Evolutionary conservation across 768 basidiomycete genomes (phyloP).

Genomic region (Porpolomopsis calyptriformis): DNA sequence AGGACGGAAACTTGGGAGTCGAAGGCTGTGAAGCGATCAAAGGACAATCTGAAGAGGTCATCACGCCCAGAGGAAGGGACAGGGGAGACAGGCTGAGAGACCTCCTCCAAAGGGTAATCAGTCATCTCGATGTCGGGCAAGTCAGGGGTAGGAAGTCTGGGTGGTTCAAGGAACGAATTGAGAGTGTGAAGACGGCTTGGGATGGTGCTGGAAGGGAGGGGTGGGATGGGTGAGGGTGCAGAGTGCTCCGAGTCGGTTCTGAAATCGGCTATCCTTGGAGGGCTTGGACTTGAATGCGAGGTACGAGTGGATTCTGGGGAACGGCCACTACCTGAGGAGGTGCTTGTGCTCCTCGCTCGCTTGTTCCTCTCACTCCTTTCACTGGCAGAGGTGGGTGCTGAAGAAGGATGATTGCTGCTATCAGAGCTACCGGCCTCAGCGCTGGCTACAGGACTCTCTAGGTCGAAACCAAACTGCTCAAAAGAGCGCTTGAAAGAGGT

Average conservation of each 20-base stretch:
- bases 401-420: constrained; percentile 13
- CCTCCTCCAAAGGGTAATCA: constrained; percentile 23
- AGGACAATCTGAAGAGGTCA: constrained; percentile 31
- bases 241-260: constrained; percentile 5
- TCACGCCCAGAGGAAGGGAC: constrained; percentile 12
- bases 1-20: constrained; percentile 43
- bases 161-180: constrained; percentile 20
- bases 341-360: constrained; percentile 45
- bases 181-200: constrained; percentile 15
- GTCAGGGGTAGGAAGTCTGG: constrained; percentile 33
- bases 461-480: constrained; percentile 46
- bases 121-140: constrained; percentile 45
- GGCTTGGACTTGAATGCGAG: too few relatives aligned
- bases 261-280: constrained; percentile 4
- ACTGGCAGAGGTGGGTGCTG: constrained; percentile 10
- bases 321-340: constrained; percentile 31
- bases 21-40: constrained; percentile 45
- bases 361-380: constrained; percentile 45
- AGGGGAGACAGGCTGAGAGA: constrained; percentile 9
- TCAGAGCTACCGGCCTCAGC: constrained; percentile 14
- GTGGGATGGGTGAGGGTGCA: neutral
- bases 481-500: constrained; percentile 55
- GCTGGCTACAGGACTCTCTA: constrained; percentile 34
- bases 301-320: too few relatives aligned
- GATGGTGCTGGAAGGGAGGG: constrained; percentile 10